Evolutionary conservation across 192 early-diverging fungal genomes (phyloP), one percentile per base, ranked within the genome.

Genomic region (Linnemannia zychae): DNA sequence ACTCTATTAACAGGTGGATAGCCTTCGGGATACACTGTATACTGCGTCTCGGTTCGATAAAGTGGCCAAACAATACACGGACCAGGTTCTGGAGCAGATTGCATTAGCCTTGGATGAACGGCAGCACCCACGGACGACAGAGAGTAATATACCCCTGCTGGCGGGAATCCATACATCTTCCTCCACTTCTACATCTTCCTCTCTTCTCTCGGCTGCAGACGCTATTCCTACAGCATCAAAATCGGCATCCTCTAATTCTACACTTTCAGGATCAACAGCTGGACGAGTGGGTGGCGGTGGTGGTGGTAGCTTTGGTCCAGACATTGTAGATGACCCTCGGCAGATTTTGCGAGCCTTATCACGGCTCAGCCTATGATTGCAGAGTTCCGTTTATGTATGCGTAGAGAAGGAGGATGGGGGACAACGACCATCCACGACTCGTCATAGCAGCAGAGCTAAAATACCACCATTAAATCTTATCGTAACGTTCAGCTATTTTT

Each of bases 331-430:
- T n/a, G 83, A 85, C 31, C 77, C 83, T 1, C 67, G 83, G 24
- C 74, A 79, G 44, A 85, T 85, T 63, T 67, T 85, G 74, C 83
- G 83, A 7, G 83, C 83, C 2, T 71, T 85, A 7, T 85, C 83
- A 76, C 52, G 83, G 69, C 74, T 85, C 15, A 76, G 83, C 63
- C 68, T 85, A 22, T 85, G 47, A 72, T 2, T 44, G 40, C 40
- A 44, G 20, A 20, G 28, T 1, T 60, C 7, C 31, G 24, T 31
- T 33, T 22, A 44, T 28, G 1, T 52, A 22, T n/a, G n/a, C n/a
- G 40, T 44, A 44, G 40, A 44, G 40, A 44, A 6, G 40, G 40
- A 44, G 40, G 40, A 44, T 44, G 40, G 40, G 40, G 40, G 40
- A 44, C 3, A 44, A 9, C 40, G 7, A 28, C 4, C 24, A 60